These are phyloP conservation scores for Pestalotiopsis sp. DNA, from an alignment of 2,329 filamentous ascomycete genomes.

Conservation along the genomic window DNA sequence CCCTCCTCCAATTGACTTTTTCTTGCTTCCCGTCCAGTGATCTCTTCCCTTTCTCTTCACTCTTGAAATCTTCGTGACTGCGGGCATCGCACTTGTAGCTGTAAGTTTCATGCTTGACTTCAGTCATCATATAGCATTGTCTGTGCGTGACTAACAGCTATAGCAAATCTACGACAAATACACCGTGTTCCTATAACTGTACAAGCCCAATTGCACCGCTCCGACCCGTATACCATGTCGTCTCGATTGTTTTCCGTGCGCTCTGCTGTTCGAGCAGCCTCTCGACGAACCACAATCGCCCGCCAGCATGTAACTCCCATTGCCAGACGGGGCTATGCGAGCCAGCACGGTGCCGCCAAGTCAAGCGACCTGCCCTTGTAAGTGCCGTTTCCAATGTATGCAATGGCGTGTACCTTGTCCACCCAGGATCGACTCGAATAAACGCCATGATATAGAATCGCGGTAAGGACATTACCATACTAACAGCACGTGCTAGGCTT, in stretches of 20 bases:
- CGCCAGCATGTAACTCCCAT: conserved; percentile 7
- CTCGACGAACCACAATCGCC: conserved; percentile 7
- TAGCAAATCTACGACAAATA: too few species aligned
- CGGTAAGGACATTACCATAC: too few species aligned
- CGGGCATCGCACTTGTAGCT: too few species aligned
- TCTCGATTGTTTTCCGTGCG: conserved; percentile 20
- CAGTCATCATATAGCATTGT: too few species aligned
- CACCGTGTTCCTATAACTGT: too few species aligned
- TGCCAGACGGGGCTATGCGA: conserved; percentile 18
- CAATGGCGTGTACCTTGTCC: neutral
- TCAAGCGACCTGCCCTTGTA: conserved; percentile 30
- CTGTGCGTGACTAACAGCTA: too few species aligned
- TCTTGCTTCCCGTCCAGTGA: neutral
- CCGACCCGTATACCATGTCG: conserved; percentile 18
- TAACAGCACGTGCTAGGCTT: conserved; percentile 18
- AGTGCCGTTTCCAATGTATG: conserved; percentile 3
- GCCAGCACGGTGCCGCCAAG: conserved; percentile 16
- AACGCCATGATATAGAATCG: neutral
- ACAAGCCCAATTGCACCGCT: too few species aligned
- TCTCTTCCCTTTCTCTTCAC: neutral
- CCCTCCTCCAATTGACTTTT: neutral
- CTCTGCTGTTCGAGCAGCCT: conserved; percentile 17
- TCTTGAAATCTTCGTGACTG: too few species aligned
- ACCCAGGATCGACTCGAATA: neutral
- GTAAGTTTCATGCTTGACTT: too few species aligned